These are phyloP conservation scores for Fusarium sp. DNA, from an alignment of 2,329 filamentous ascomycete species.

Conservation along the genomic window DNA sequence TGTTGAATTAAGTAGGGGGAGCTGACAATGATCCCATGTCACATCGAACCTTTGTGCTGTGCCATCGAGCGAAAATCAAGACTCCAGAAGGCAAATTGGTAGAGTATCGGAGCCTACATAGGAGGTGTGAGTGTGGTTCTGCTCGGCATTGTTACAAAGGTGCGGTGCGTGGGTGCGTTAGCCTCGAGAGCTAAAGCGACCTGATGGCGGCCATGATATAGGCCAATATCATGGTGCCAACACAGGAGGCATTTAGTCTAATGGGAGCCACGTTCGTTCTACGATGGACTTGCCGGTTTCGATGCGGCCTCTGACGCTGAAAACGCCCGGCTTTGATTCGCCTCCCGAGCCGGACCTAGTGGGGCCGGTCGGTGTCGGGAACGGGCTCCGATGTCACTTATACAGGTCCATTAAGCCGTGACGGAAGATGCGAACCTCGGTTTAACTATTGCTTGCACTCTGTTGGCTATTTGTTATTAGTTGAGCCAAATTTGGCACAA, in stretches of 20 bases:
- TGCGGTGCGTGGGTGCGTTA: conserved; percentile 26
- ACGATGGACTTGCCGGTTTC: conserved; percentile 18
- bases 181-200: conserved; percentile 37
- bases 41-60: conserved; percentile 12
- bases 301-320: conserved; percentile 10
- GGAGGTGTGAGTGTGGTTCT: conserved; percentile 19
- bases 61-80: conserved; percentile 26
- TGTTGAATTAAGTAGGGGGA: conserved; percentile 21
- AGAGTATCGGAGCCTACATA: conserved; percentile 17
- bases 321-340: conserved; percentile 17
- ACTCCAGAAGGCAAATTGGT: conserved; percentile 28
- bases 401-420: neutral
- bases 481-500: neutral
- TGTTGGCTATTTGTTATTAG: neutral
- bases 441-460: neutral
- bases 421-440: neutral
- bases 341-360: conserved; percentile 27
- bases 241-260: conserved; percentile 11
- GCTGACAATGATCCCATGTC: conserved; percentile 17
- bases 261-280: conserved; percentile 31
- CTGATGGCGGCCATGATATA: conserved; percentile 31
- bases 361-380: conserved; percentile 34
- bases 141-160: conserved; percentile 16
- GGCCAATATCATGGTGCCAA: conserved; percentile 37
- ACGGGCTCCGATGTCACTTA: conserved; percentile 11